Evolutionary conservation across 148 eudicot species (phyloP), one percentile per base, ranked within the genome.

Genomic region (Chenopodium suecicum): DNA sequence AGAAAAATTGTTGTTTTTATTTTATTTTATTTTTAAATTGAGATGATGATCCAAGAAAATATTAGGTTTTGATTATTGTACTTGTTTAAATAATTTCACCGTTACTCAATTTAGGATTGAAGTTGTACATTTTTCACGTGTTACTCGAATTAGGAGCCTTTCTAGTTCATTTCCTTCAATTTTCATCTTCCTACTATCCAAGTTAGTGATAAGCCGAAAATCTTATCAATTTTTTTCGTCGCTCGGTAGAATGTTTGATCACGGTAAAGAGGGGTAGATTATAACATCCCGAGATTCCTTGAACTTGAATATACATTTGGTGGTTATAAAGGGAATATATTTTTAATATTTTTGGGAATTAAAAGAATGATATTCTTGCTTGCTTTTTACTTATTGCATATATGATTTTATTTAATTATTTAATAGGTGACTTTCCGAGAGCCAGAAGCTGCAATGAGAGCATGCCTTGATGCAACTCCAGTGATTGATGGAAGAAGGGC

Each of bases 401-500:
- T 0, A 58, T 17, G 17, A 19, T 58, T 58, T 14, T 58, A n/a
- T 62, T 4, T 58, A 20, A 62, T 20, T 2, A 62, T 62, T 2
- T 8, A 73, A 66, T 77, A 89, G 91, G 91, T 89, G 73, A 89
- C 91, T 66, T 89, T 89, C 60, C 70, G 78, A 67, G 88, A 89
- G 37, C 86, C 89, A 32, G 89, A 89, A 74, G 86, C 89, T 67
- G 91, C 91, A 68, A 87, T 80, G 83, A 87, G 82, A 16, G 86
- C 91, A 71, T 89, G 91, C 81, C 62, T 50, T 44, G 88, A 89
- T 80, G 86, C 91, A 68, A 83, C 80, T 60, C 91, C 91, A 65
- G 87, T 89, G 46, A 89, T 89, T 50, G 87, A 87, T 85, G 91
- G 91, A 72, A 86, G 91, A 52, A 85, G 86, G 82, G 91, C 89